These are phyloP conservation scores for Paulinella micropora DNA, from an alignment of 78 protist species.

Conservation along the genomic window DNA sequence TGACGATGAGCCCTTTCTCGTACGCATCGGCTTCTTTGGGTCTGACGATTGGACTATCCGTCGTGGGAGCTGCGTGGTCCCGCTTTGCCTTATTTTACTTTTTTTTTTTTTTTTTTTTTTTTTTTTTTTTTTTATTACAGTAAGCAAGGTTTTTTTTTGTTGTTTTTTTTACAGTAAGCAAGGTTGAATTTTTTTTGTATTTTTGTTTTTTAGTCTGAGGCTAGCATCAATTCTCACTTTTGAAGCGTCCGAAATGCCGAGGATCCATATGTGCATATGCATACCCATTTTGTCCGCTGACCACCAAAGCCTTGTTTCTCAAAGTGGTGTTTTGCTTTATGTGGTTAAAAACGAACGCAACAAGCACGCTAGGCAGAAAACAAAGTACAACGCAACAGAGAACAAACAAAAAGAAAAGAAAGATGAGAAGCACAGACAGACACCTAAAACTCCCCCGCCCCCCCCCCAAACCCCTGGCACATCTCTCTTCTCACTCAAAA, in stretches of 20 bases:
- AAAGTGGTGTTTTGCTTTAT: too few species aligned
- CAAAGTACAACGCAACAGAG: not conserved
- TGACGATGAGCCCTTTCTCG: too few species aligned
- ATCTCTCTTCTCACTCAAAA: not conserved
- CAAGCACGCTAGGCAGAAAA: not conserved
- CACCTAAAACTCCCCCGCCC: too few species aligned
- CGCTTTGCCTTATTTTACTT: not conserved
- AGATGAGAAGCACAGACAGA: not conserved
- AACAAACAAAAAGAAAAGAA: not conserved
- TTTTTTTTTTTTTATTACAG: not conserved
- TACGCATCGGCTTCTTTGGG: constrained; percentile 70
- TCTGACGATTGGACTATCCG: constrained; percentile 75
- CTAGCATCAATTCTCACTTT: not conserved
- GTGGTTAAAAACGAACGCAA: too few species aligned
- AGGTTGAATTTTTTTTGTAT: not conserved
- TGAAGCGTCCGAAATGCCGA: too few species aligned
- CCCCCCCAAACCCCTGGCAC: too few species aligned
- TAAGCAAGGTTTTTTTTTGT: too few species aligned
- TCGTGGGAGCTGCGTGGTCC: constrained; percentile 92
- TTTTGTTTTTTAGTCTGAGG: not conserved
- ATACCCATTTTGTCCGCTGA: too few species aligned
- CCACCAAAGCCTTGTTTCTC: too few species aligned
- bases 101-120: not conserved
- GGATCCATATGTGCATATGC: too few species aligned
- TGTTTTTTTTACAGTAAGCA: not conserved